These are phyloP conservation scores for Erigeron canadensis DNA, from an alignment of 129 eudicot species.

Conservation along the genomic window DNA sequence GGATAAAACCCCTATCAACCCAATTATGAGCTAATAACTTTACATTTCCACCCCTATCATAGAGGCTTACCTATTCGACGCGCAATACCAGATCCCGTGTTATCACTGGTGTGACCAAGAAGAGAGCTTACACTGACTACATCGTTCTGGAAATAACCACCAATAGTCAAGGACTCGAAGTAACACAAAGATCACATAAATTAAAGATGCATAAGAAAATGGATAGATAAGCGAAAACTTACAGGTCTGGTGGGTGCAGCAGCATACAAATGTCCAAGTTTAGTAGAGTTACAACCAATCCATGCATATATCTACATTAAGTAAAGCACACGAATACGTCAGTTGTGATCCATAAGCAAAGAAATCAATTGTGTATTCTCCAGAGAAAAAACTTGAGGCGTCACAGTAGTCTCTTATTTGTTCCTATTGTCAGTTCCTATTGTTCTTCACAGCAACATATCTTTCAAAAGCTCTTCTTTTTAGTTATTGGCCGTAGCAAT, in stretches of 20 bases:
- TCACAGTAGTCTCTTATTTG: no score
- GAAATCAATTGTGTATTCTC: no score
- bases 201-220: neutral
- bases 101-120: slow-evolving; percentile 82
- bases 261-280: slow-evolving; percentile 74
- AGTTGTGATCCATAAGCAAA: no score
- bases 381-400: no score
- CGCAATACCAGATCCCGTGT: slow-evolving; percentile 86
- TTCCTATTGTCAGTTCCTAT: no score
- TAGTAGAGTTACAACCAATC: slow-evolving; percentile 89
- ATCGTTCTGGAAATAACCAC: slow-evolving; percentile 54
- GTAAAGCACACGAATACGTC: neutral
- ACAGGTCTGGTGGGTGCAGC: slow-evolving; percentile 92
- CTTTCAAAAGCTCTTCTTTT: no score
- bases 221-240: slow-evolving; percentile 36
- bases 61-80: slow-evolving; percentile 57
- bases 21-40: neutral
- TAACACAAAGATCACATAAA: neutral
- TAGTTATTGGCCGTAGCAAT: no score
- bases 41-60: neutral
- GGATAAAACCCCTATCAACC: no score
- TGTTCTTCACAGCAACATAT: no score
- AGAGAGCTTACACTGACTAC: slow-evolving; percentile 68
- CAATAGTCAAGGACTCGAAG: neutral
- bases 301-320: slow-evolving; percentile 77